Evolutionary conservation across 164 flowering plant species (phyloP), one percentile per base, ranked within the genome.

Genomic region (Aristolochia fimbriata): DNA sequence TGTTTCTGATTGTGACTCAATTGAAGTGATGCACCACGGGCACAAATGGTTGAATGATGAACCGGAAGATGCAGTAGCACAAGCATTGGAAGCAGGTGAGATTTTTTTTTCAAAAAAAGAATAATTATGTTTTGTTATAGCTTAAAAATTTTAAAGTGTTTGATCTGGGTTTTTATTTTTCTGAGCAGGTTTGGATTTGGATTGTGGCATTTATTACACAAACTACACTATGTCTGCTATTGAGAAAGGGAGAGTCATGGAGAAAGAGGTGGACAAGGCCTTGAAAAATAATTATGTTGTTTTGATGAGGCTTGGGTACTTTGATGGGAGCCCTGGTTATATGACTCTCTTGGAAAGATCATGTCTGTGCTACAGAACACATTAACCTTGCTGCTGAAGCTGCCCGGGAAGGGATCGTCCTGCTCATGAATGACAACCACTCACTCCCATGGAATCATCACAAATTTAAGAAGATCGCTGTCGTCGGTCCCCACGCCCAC

Each of bases 401-500:
- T 27, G 30, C 30, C 30, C 2, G 30, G 30, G 30, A 27, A 27
- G 30, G 89, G 23, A 80, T 80, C 33, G 89, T 84, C 19, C 69
- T 82, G n/a, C 70, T 84, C 2, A 78, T 80, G 59, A 83, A 85
- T 1, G 30, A 27, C 30, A 47, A 58, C 0, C 46, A 53, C 1
- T 62, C 69, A 25, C 71, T 78, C 16, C 85, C 86, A 19, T 58
- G 76, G 8, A 45, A 52, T 15, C 51, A 60, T n/a, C 1, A 20
- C 15, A 48, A 46, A 14, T 13, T 64, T n/a, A 53, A 54, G 16
- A 68, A 65, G 1, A 17, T 82, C 1, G 81, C 81, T 12, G 68
- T 79, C 0, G 70, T 82, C 0, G 90, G 87, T 1, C 87, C 81
- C 0, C 79, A 80, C 50, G 81, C 80, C 23, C 65, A 79, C 50